Conservation (phyloP, 2,329 filamentous ascomycete genomes). For the Fonsecaea erecta region DNA sequence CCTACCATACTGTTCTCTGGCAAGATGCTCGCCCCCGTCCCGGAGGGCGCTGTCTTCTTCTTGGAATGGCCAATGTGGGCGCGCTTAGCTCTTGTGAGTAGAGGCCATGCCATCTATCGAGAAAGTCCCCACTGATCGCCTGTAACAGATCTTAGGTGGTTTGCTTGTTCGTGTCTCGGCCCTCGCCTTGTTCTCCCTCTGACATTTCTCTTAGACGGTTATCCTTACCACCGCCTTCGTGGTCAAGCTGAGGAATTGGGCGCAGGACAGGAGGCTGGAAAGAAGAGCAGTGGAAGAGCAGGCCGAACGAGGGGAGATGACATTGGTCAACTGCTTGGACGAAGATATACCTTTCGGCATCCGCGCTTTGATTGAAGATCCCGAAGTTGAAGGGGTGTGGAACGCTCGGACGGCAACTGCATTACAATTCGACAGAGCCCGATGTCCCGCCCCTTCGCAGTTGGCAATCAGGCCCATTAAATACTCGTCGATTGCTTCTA, state of each 20-base stretch:
- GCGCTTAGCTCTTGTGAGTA: conserved; percentile 35
- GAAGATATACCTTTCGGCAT: conserved; percentile 83
- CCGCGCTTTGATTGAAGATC: conserved; percentile 78
- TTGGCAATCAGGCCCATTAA: conserved; percentile 1
- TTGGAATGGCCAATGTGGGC: conserved; percentile 36
- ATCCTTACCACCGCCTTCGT: conserved; percentile 71
- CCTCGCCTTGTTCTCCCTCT: conserved; percentile 35
- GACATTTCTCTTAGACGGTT: conserved; percentile 51
- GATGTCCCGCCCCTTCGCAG: conserved; percentile 5
- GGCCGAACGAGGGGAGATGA: conserved; percentile 55
- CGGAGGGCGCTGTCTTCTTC: conserved; percentile 29
- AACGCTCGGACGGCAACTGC: conserved; percentile 59
- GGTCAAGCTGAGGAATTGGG: conserved; percentile 64
- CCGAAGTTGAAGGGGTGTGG: conserved; percentile 86
- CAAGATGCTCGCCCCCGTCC: conserved; percentile 22
- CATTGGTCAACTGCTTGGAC: conserved; percentile 57
- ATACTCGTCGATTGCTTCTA: conserved; percentile 22
- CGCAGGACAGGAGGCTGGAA: conserved; percentile 60
- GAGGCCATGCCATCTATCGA: background rate
- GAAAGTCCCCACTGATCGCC: conserved; percentile 1
- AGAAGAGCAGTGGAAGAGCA: conserved; percentile 66
- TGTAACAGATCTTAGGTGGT: conserved; percentile 31
- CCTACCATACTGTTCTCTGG: conserved; percentile 23
- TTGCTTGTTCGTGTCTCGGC: conserved; percentile 17
- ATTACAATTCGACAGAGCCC: conserved; percentile 22